Evolutionary conservation across 164 flowering plant genomes (phyloP).

Genomic region (Brasenia schreberi): DNA sequence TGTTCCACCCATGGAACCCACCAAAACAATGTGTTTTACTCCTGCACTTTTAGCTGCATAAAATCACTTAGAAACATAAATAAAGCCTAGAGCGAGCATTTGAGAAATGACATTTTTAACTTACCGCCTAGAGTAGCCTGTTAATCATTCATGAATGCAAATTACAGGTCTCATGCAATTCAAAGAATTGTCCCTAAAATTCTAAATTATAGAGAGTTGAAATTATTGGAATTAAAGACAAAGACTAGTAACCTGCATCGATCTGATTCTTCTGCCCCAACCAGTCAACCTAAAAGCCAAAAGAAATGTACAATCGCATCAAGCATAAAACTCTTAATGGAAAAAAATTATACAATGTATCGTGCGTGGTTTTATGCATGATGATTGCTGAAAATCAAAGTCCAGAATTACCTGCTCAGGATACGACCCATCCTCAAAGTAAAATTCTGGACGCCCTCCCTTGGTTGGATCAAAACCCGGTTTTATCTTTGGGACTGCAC

Average conservation of each 20-base stretch:
- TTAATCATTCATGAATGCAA: no score
- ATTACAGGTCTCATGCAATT: no score
- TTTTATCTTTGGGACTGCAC: constrained; percentile 90
- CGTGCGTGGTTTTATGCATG: no score
- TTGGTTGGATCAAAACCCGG: constrained; percentile 90
- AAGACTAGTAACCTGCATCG: constrained; percentile 59
- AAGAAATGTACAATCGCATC: background rate
- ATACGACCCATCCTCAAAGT: constrained; percentile 75
- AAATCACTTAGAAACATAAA: no score
- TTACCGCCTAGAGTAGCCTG: no score
- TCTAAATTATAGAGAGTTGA: background rate
- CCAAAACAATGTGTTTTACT: constrained; percentile 64
- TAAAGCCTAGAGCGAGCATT: no score
- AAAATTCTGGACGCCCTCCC: constrained; percentile 93
- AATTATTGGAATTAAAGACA: background rate
- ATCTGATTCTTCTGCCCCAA: constrained; percentile 98
- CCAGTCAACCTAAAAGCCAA: constrained; percentile 76
- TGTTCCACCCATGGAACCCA: constrained; percentile 98
- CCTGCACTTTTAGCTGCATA: no score
- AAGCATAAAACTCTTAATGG: background rate
- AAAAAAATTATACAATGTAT: no score
- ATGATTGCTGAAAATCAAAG: background rate
- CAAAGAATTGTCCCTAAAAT: background rate
- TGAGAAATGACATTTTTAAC: no score
- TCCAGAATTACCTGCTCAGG: constrained; percentile 70